These are phyloP conservation scores for Simmondsia chinensis DNA, from an alignment of 148 eudicot genomes.

Conservation along the genomic window DNA sequence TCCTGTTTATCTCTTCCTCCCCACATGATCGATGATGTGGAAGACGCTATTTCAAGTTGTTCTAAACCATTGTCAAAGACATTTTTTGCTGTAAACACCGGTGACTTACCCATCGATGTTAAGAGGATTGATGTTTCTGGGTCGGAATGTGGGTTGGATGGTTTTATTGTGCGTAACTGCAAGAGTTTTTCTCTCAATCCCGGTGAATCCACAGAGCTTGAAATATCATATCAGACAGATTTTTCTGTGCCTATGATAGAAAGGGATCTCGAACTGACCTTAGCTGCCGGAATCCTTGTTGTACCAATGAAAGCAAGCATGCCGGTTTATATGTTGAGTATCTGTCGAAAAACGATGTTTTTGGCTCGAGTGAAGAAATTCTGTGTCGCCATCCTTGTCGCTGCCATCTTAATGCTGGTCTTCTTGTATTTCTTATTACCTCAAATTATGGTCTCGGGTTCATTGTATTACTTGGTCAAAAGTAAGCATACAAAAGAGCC, in stretches of 20 bases:
- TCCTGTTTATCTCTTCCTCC: constrained; percentile 34
- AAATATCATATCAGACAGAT: constrained; percentile 52
- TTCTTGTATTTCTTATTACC: constrained; percentile 26
- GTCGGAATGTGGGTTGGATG: constrained; percentile 57
- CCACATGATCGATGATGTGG: constrained; percentile 2
- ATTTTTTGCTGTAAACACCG: constrained; percentile 52
- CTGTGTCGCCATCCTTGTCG: constrained; percentile 19
- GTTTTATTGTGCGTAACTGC: constrained; percentile 61
- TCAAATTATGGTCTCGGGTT: constrained; percentile 14
- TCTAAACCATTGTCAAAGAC: constrained; percentile 40
- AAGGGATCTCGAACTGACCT: constrained; percentile 67
- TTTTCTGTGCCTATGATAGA: constrained; percentile 39
- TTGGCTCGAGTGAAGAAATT: constrained; percentile 39
- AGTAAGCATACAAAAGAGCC: too few relatives aligned
- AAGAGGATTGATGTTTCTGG: constrained; percentile 62
- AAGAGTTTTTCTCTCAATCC: constrained; percentile 60
- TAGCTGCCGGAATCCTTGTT: constrained; percentile 54
- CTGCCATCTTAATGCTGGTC: constrained; percentile 18
- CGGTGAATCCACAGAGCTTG: constrained; percentile 51
- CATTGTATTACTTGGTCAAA: constrained; percentile 19
- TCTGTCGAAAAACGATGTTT: constrained; percentile 36
- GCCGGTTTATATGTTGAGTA: constrained; percentile 26
- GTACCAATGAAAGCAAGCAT: constrained; percentile 79
- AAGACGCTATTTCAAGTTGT: constrained; percentile 28
- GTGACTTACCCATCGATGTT: constrained; percentile 59